Conservation (phyloP, 345 rosid species). For the Eucalyptus erythrocorys region DNA sequence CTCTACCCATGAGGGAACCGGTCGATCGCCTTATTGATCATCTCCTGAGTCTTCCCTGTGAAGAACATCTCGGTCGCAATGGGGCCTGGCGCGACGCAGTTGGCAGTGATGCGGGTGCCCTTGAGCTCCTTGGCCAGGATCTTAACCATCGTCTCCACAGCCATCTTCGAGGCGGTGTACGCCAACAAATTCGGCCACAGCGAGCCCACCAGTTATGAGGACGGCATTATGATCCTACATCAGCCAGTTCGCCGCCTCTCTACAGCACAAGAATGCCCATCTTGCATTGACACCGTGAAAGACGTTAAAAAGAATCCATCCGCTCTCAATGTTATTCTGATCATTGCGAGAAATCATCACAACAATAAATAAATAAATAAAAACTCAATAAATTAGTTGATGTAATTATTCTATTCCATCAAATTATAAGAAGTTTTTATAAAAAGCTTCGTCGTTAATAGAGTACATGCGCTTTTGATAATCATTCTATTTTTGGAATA, state of each 20-base stretch:
- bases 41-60: neutral
- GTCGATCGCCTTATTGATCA: neutral
- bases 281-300: neutral
- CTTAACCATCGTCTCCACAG: neutral
- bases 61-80: neutral
- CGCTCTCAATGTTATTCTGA: neutral
- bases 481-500: too few species aligned
- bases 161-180: slow-evolving; percentile 2
- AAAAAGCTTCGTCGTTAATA: neutral
- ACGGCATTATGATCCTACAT: neutral
- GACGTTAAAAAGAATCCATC: neutral
- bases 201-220: neutral
- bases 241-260: neutral
- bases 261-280: slow-evolving; percentile 4
- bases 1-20: neutral
- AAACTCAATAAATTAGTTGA: neutral
- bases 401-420: neutral
- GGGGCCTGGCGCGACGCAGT: neutral
- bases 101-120: slow-evolving; percentile 1
- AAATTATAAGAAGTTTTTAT: neutral
- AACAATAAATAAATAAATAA: too few species aligned
- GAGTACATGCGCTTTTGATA: too few species aligned
- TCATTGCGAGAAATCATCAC: neutral
- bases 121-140: slow-evolving; percentile 10
- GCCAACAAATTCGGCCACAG: neutral